phyloP scores from a whole-genome alignment of 331 rosid species.

The Arachis monticola region DNA sequence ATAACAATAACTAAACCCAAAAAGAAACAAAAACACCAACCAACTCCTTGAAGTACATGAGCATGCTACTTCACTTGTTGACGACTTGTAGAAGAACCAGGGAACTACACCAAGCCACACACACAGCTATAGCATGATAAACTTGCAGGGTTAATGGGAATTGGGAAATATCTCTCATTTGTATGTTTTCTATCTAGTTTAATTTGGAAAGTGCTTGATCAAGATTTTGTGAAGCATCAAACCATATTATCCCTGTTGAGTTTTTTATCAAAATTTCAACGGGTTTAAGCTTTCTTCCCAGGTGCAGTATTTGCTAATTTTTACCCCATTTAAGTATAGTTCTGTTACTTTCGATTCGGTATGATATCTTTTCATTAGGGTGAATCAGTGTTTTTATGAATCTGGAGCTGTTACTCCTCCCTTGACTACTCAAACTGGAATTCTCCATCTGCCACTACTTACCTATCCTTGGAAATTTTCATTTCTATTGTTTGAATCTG shows the following conservation, averaged over 20 bases:
- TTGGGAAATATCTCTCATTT: neutral
- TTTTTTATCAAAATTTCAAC: neutral
- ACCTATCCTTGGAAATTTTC: slow-evolving; percentile 1
- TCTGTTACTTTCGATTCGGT: neutral
- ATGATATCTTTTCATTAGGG: neutral
- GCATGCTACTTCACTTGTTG: too few relatives aligned
- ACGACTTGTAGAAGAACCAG: too few relatives aligned
- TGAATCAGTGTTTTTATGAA: neutral
- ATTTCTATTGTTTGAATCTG: slow-evolving; percentile 8
- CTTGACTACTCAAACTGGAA: slow-evolving; percentile 9
- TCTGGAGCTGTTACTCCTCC: slow-evolving; percentile 6
- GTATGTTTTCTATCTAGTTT: slow-evolving; percentile 15
- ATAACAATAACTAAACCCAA: too few relatives aligned
- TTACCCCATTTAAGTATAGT: neutral
- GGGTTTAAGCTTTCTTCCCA: neutral
- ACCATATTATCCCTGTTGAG: neutral
- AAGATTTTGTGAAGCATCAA: neutral
- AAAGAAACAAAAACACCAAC: too few relatives aligned
- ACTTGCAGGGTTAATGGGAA: neutral
- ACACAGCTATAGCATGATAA: too few relatives aligned
- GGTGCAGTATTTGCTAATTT: neutral
- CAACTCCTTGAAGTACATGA: too few relatives aligned
- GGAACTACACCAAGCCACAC: too few relatives aligned
- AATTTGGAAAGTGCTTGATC: neutral
- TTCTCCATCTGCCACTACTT: neutral